Evolutionary conservation across 164 flowering plant genomes (phyloP).

Genomic region (Chimonanthus salicifolius): DNA sequence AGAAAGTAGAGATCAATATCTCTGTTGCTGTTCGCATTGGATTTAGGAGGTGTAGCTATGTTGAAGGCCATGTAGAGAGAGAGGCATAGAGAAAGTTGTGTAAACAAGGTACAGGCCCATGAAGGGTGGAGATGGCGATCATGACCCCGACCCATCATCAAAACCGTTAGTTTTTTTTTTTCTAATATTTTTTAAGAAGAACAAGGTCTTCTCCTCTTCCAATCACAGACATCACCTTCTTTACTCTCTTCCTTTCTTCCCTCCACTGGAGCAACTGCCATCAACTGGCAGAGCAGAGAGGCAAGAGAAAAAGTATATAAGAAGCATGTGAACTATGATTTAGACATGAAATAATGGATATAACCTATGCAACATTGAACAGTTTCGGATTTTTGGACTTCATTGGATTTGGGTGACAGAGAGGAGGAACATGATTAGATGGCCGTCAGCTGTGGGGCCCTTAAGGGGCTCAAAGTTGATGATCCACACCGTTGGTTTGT

Average conservation of each 20-base stretch:
- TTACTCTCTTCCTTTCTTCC: not conserved
- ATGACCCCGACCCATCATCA: slow-evolving; percentile 4
- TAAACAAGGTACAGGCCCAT: slow-evolving; percentile 42
- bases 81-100: slow-evolving; percentile 42
- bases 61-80: slow-evolving; percentile 42
- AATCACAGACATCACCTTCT: not conserved
- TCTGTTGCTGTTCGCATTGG: not conserved
- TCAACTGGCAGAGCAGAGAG: too few relatives aligned
- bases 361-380: too few relatives aligned
- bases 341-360: too few relatives aligned
- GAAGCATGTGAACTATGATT: too few relatives aligned
- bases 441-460: too few relatives aligned
- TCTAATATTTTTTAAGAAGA: too few relatives aligned
- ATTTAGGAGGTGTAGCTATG: slow-evolving; percentile 31
- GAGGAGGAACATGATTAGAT: too few relatives aligned
- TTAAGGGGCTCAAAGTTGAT: too few relatives aligned
- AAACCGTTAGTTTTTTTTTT: not conserved
- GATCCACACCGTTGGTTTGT: too few relatives aligned
- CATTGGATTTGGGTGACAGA: too few relatives aligned
- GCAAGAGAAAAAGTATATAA: too few relatives aligned
- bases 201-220: not conserved
- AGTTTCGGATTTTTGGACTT: too few relatives aligned
- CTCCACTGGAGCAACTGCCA: not conserved
- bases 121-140: slow-evolving; percentile 14
- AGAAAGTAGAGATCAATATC: slow-evolving; percentile 42